Percentiles rank a stretch among this genome's conserved stretches.
phyloP scores from a whole-genome alignment of 176 grass and related monocot genomes.

The Juncus inflexus region DNA sequence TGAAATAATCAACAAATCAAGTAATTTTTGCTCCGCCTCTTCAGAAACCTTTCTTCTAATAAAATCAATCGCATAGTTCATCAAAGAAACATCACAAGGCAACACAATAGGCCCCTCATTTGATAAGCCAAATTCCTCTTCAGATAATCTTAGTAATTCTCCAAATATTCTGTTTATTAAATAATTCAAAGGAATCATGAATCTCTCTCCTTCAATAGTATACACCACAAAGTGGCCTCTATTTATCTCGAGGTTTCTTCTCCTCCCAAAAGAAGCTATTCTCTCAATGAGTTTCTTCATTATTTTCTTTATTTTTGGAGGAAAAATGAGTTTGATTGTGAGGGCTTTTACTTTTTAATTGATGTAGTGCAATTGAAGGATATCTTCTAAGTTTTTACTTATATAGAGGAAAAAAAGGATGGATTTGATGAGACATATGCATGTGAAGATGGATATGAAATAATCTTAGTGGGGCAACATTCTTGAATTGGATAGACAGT shows the following conservation, averaged over 20 bases:
- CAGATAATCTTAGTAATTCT: conserved; percentile 35
- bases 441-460: conserved; percentile 10
- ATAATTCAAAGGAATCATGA: conserved; percentile 38
- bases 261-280: conserved; percentile 18
- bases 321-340: no score
- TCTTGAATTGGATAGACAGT: conserved; percentile 11
- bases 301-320: neutral
- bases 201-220: conserved; percentile 32
- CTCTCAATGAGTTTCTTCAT: conserved; percentile 8
- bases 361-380: no score
- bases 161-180: conserved; percentile 32
- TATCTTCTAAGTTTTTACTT: neutral
- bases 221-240: conserved; percentile 50
- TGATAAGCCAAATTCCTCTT: conserved; percentile 46
- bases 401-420: conserved; percentile 6
- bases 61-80: conserved; percentile 34
- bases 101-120: conserved; percentile 38
- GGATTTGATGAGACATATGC: neutral
- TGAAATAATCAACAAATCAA: neutral
- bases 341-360: no score
- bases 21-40: conserved; percentile 33
- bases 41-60: conserved; percentile 14
- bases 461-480: conserved; percentile 18
- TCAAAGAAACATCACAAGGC: conserved; percentile 32
- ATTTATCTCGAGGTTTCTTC: conserved; percentile 7